These are phyloP conservation scores for Colletotrichum lupini DNA, from an alignment of 2,329 filamentous ascomycete genomes.

Conservation along the genomic window DNA sequence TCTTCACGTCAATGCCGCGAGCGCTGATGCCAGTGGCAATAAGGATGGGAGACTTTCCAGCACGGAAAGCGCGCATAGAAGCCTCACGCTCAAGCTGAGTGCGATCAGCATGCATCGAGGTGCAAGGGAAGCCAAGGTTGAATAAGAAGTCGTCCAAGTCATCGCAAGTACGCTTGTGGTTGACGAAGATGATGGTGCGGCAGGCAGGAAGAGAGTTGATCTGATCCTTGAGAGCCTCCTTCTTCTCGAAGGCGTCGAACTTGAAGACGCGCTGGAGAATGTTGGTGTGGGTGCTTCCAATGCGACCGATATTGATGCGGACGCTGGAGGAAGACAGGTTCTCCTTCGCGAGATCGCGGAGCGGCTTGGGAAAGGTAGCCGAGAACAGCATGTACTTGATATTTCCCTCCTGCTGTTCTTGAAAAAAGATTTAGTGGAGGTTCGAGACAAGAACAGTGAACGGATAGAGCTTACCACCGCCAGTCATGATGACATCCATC, in stretches of 20 bases:
- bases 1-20: slow-evolving; percentile 88
- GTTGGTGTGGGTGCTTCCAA: slow-evolving; percentile 84
- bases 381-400: slow-evolving; percentile 87
- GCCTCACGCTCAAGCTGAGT: slow-evolving; percentile 94
- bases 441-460: background rate
- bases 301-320: slow-evolving; percentile 86
- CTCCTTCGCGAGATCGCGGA: slow-evolving; percentile 80
- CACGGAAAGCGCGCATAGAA: slow-evolving; percentile 85
- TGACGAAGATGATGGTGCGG: slow-evolving; percentile 91
- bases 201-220: slow-evolving; percentile 76
- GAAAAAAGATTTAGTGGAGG: slow-evolving; percentile 44
- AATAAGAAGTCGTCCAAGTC: slow-evolving; percentile 88
- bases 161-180: slow-evolving; percentile 82
- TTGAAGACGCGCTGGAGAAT: slow-evolving; percentile 82
- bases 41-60: slow-evolving; percentile 79
- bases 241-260: slow-evolving; percentile 75
- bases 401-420: slow-evolving; percentile 82
- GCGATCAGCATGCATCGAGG: slow-evolving; percentile 88
- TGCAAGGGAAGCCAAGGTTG: slow-evolving; percentile 82
- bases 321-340: slow-evolving; percentile 81
- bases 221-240: slow-evolving; percentile 76
- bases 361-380: slow-evolving; percentile 87
- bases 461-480: slow-evolving; percentile 73
- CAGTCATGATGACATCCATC: slow-evolving; percentile 79
- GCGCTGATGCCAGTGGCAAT: slow-evolving; percentile 88